Percentiles rank a stretch among this genome's conserved stretches.
These are phyloP conservation scores for Cadophora luteo-olivacea DNA, from an alignment of 2,329 filamentous ascomycete species.

Conservation along the genomic window DNA sequence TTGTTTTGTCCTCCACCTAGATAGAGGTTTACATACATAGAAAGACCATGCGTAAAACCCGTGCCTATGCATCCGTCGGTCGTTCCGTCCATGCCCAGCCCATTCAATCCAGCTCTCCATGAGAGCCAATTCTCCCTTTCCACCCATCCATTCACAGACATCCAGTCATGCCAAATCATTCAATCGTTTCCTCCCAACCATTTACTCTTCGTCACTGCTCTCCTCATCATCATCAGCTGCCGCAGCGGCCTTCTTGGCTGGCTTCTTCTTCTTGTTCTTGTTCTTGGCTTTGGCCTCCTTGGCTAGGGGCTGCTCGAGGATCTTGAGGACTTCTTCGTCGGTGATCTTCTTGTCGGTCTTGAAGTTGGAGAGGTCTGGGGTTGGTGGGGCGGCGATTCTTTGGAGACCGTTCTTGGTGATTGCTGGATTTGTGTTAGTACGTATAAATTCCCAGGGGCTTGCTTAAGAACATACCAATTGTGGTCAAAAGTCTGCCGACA, in stretches of 20 bases:
- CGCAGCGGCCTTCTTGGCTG: conserved; percentile 50
- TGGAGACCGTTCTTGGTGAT: conserved; percentile 98
- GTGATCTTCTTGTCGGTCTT: conserved; percentile 98
- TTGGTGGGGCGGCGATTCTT: conserved; percentile 78
- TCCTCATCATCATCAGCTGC: conserved; percentile 43
- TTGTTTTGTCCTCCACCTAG: no score
- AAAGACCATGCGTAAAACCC: background rate
- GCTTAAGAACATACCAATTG: conserved; percentile 75
- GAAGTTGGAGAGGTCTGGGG: conserved; percentile 79
- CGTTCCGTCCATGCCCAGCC: conserved; percentile 3
- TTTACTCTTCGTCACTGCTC: conserved; percentile 47
- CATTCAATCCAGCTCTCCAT: background rate
- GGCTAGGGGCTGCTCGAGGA: conserved; percentile 85
- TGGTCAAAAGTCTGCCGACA: conserved; percentile 88
- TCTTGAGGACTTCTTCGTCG: conserved; percentile 93
- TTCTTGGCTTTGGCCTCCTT: conserved; percentile 92
- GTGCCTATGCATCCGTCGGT: background rate
- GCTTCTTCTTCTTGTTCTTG: conserved; percentile 78
- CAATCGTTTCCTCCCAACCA: conserved; percentile 16
- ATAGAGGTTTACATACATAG: no score
- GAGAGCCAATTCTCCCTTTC: background rate
- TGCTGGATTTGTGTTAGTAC: conserved; percentile 58
- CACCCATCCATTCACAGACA: background rate
- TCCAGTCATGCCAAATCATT: conserved; percentile 12
- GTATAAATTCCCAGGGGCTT: background rate